These are phyloP conservation scores for Crithidia brevicula DNA, from an alignment of 208 protist genomes.

Conservation along the genomic window DNA sequence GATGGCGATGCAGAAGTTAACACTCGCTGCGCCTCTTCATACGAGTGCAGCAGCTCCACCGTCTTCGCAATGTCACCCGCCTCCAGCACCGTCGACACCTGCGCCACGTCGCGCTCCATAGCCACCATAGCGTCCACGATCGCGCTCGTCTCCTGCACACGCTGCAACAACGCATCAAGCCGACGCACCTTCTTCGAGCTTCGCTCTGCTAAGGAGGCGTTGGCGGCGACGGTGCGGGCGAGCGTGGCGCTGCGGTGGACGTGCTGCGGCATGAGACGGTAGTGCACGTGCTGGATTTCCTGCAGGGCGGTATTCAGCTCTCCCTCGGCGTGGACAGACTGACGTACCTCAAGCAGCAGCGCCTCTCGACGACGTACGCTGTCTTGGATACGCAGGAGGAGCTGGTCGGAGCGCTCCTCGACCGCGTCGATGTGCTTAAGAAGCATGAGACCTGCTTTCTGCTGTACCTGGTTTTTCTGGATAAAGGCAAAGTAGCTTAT, in stretches of 20 bases:
- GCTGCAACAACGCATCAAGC: constrained; percentile 52
- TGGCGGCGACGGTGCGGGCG: constrained; percentile 49
- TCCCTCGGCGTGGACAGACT: constrained; percentile 33
- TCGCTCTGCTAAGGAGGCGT: constrained; percentile 55
- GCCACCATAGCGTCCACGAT: constrained; percentile 55
- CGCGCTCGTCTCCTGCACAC: constrained; percentile 54
- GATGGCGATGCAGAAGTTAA: constrained; percentile 24
- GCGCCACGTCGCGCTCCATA: constrained; percentile 46
- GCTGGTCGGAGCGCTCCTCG: constrained; percentile 57
- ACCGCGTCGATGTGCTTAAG: constrained; percentile 47
- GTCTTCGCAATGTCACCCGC: constrained; percentile 52
- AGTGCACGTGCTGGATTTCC: constrained; percentile 48
- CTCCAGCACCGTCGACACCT: constrained; percentile 37
- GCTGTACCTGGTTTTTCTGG: not conserved
- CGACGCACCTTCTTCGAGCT: constrained; percentile 56
- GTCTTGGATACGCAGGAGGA: constrained; percentile 59
- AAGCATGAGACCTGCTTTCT: constrained; percentile 8
- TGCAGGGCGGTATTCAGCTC: constrained; percentile 30
- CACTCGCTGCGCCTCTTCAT: constrained; percentile 58
- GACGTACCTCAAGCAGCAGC: constrained; percentile 42
- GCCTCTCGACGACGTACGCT: constrained; percentile 51
- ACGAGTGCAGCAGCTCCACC: constrained; percentile 63
- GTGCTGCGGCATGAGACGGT: constrained; percentile 51
- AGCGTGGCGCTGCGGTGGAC: constrained; percentile 49
- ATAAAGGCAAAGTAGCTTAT: too few species aligned